Conservation (phyloP, 2,329 filamentous ascomycete species). For the Diaporthe vexans region DNA sequence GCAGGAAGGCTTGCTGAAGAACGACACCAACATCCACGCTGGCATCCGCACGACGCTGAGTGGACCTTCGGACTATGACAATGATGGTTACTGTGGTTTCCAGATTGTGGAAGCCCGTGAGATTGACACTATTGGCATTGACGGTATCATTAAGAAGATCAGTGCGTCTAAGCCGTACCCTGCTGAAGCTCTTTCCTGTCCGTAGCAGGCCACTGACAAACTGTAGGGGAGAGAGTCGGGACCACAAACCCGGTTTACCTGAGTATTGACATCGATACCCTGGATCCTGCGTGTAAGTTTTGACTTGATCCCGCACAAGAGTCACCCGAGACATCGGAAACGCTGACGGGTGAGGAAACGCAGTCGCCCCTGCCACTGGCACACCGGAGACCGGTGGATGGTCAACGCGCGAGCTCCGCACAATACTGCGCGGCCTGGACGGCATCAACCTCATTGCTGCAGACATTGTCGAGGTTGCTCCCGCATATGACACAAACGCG, state of each 20-base stretch:
- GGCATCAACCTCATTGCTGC: conserved; percentile 77
- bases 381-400: conserved; percentile 84
- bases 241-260: conserved; percentile 83
- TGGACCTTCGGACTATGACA: conserved; percentile 85
- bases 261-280: conserved; percentile 88
- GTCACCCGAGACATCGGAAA: not conserved
- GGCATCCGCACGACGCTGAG: conserved; percentile 87
- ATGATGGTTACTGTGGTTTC: conserved; percentile 88
- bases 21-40: conserved; percentile 89
- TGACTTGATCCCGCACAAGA: not conserved
- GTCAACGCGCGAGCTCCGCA: conserved; percentile 80
- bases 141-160: conserved; percentile 85
- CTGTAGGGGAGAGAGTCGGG: conserved; percentile 73
- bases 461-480: conserved; percentile 82
- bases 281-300: conserved; percentile 82
- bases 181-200: not conserved
- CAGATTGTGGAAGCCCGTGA: conserved; percentile 81
- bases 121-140: conserved; percentile 66
- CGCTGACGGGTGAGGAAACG: conserved; percentile 23
- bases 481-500: conserved; percentile 80
- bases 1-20: conserved; percentile 81
- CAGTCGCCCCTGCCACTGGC: conserved; percentile 79
- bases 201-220: not conserved
- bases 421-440: conserved; percentile 78
- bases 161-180: conserved; percentile 46